Percentiles rank a stretch among this genome's conserved stretches.
Evolutionary conservation across 306 rosid genomes (phyloP).

Genomic region (Psophocarpus tetragonolobus): DNA sequence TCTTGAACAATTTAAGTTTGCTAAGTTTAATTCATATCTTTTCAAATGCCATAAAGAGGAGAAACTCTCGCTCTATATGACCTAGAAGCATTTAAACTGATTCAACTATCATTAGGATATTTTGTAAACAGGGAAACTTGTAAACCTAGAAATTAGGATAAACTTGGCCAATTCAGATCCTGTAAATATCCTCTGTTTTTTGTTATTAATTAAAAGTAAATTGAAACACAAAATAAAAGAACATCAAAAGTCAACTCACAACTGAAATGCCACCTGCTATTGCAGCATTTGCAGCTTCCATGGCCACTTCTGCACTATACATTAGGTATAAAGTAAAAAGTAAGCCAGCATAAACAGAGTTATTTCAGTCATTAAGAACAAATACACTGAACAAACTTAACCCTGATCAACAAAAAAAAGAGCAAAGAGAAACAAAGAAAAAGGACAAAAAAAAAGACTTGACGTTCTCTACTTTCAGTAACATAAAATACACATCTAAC

Average conservation of each 20-base stretch:
- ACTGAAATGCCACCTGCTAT: slow-evolving; percentile 78
- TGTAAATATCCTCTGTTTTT: neutral
- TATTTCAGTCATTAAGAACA: neutral
- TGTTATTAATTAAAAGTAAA: neutral
- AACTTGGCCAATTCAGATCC: neutral
- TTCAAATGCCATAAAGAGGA: slow-evolving; percentile 7
- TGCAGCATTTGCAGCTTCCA: slow-evolving; percentile 88
- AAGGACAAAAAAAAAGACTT: neutral
- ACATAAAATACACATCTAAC: neutral
- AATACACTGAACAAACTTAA: neutral
- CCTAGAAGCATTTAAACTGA: slow-evolving; percentile 13
- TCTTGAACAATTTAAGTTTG: neutral
- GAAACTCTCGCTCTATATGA: slow-evolving; percentile 6
- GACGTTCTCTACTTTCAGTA: neutral
- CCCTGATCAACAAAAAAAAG: neutral
- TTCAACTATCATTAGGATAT: no score
- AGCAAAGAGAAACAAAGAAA: neutral
- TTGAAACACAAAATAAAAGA: slow-evolving; percentile 13
- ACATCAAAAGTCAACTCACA: slow-evolving; percentile 53
- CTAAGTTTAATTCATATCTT: neutral
- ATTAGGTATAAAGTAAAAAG: slow-evolving; percentile 17
- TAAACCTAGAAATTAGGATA: no score
- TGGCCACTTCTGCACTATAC: slow-evolving; percentile 77
- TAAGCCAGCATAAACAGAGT: slow-evolving; percentile 16
- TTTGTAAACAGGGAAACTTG: no score